These are phyloP conservation scores for Euphorbia peplus DNA, from an alignment of 345 rosid genomes.

Conservation along the genomic window DNA sequence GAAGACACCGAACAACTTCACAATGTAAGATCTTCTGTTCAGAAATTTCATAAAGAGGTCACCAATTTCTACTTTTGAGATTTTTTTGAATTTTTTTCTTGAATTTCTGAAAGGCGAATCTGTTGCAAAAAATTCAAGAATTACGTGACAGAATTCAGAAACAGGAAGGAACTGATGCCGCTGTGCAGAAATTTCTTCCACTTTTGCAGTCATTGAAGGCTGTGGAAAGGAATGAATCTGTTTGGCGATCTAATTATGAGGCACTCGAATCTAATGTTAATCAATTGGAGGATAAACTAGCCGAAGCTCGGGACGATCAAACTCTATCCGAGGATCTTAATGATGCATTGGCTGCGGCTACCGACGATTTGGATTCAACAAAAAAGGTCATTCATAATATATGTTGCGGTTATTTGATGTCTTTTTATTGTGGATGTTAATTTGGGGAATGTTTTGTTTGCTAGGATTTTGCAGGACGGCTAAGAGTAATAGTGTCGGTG, in stretches of 20 bases:
- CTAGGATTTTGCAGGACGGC: constrained; percentile 68
- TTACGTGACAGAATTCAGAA: constrained; percentile 38
- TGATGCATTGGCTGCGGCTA: constrained; percentile 33
- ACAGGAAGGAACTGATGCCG: constrained; percentile 31
- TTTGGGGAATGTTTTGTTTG: not conserved
- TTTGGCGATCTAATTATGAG: constrained; percentile 33
- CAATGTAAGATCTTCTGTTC: too few relatives aligned
- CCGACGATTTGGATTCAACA: constrained; percentile 42
- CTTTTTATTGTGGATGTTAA: not conserved
- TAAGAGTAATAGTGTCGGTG: constrained; percentile 48
- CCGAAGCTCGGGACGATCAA: constrained; percentile 31
- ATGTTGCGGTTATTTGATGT: not conserved
- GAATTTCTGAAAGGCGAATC: constrained; percentile 12
- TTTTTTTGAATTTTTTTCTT: not conserved
- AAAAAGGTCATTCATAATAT: constrained; percentile 51
- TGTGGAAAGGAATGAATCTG: constrained; percentile 48
- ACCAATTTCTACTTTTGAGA: too few relatives aligned
- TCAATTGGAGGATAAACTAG: constrained; percentile 47
- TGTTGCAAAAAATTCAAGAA: constrained; percentile 32
- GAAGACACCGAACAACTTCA: too few relatives aligned
- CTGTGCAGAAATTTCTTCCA: constrained; percentile 41
- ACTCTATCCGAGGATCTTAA: constrained; percentile 37
- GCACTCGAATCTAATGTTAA: constrained; percentile 41
- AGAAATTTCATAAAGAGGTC: too few relatives aligned
- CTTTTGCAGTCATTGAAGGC: constrained; percentile 45